Base-by-base conservation (phyloP, 805 yeast species). In the Jamesozyma piceae region DNA sequence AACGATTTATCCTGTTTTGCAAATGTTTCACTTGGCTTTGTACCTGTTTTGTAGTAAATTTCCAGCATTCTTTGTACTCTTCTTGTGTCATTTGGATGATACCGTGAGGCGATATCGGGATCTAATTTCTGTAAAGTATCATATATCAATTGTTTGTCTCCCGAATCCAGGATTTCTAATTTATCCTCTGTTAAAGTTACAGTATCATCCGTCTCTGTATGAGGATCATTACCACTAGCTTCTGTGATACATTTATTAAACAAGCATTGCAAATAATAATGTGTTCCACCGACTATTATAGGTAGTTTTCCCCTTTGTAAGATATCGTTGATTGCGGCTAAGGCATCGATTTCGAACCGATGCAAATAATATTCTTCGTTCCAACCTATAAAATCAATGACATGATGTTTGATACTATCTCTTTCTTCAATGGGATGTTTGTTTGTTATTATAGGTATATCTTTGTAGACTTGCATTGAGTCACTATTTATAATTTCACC, bases 401-500 rank as follows among this genome's bases (percentile, higher is more conserved):
- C 79, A 66, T 89, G 95, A 56, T 92, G 98, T 0, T 77, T 73
- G 0, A 92, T 57, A 0, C 87, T 90, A 5, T 71, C 67, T 30
- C 95, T 68, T 50, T 90, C 96, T 0, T 65, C 67, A 1, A 82
- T 46, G 0, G 98, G 97, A 53, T 92, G 97, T 55, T 92, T 92
- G 55, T 92, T 92, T 14, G 98, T 85, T 46, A 92, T 86, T 10
- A 77, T 75, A 13, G 82, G 86, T 1, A 78, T 64, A 0, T 76
- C 80, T 32, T 68, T 64, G 62, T 92, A 92, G 70, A 92, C 83
- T 63, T 92, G 98, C 97, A 92, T 89, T 1, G 97, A 87, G 59
- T 92, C 98, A 0, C 95, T 95, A 62, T 92, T 92, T 49, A 92
- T 83, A 49, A 92, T 72, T 57, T 92, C 97, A 18, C 97, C 97